phyloP scores from a whole-genome alignment of 2,329 filamentous ascomycete genomes.

The Pseudocercospora musae region DNA sequence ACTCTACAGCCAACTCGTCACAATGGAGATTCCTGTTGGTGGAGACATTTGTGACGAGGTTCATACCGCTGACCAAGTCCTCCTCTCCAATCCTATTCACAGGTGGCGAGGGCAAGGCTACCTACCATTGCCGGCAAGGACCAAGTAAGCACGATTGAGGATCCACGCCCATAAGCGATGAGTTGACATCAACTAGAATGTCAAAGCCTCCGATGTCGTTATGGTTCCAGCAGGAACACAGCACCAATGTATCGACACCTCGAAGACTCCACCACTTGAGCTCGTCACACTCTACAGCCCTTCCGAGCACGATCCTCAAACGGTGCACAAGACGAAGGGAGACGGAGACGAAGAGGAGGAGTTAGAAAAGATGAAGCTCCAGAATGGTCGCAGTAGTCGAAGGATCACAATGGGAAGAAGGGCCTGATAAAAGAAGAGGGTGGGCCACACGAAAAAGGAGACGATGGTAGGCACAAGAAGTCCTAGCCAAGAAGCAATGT shows the following conservation, averaged over 20 bases:
- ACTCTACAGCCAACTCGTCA: constrained; percentile 60
- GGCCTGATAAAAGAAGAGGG: constrained; percentile 51
- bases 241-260: constrained; percentile 62
- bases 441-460: constrained; percentile 36
- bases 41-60: constrained; percentile 67
- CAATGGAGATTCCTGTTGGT: constrained; percentile 62
- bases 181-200: constrained; percentile 34
- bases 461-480: constrained; percentile 37
- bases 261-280: constrained; percentile 56
- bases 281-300: constrained; percentile 62
- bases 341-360: constrained; percentile 62
- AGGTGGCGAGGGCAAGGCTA: constrained; percentile 55
- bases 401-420: constrained; percentile 56
- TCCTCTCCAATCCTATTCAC: constrained; percentile 68
- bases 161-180: neutral
- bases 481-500: constrained; percentile 10
- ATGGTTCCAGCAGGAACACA: constrained; percentile 64
- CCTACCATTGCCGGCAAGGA: constrained; percentile 59
- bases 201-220: constrained; percentile 57
- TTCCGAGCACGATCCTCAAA: constrained; percentile 58
- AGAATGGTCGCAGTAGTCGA: constrained; percentile 56
- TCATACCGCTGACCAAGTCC: constrained; percentile 62
- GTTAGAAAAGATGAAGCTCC: constrained; percentile 58
- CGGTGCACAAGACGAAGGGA: constrained; percentile 62
- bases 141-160: constrained; percentile 38